Percentiles rank a stretch among this genome's conserved stretches.
These are phyloP conservation scores for Clavispora santaluciae DNA, from an alignment of 805 yeast species.

Conservation along the genomic window DNA sequence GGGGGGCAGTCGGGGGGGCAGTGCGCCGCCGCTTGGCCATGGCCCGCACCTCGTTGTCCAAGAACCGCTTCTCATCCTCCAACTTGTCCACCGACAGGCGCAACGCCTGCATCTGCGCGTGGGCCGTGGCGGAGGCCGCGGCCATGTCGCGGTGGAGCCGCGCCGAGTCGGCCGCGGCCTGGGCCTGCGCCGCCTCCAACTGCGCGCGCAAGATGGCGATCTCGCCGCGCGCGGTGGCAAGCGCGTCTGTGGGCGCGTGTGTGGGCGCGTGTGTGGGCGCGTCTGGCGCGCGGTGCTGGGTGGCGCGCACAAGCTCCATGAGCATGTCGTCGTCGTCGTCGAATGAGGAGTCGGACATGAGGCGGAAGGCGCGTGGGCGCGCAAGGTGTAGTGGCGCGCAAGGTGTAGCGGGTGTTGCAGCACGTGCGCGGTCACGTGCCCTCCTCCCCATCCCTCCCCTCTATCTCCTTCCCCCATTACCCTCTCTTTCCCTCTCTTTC, in stretches of 20 bases:
- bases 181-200: slow-evolving; percentile 42
- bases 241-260: background rate
- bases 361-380: background rate
- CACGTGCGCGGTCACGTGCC: background rate
- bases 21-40: slow-evolving; percentile 15
- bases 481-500: no score
- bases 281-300: slow-evolving; percentile 14
- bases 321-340: slow-evolving; percentile 44
- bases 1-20: no score
- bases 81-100: slow-evolving; percentile 30
- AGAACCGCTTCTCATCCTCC: slow-evolving; percentile 41
- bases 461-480: background rate
- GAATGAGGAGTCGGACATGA: slow-evolving; percentile 24
- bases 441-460: background rate
- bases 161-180: slow-evolving; percentile 34
- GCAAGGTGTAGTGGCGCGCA: no score
- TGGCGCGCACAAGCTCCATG: slow-evolving; percentile 43
- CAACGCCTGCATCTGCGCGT: slow-evolving; percentile 28
- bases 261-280: background rate
- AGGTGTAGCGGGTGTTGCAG: background rate
- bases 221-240: slow-evolving; percentile 70
- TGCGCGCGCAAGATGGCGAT: slow-evolving; percentile 71
- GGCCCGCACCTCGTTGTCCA: slow-evolving; percentile 33
- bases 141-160: slow-evolving; percentile 16
- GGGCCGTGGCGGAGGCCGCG: slow-evolving; percentile 17